Evolutionary conservation across 352 stramenopile genomes (phyloP), one percentile per base, ranked within the genome.

Genomic region (Phytophthora vignae): DNA sequence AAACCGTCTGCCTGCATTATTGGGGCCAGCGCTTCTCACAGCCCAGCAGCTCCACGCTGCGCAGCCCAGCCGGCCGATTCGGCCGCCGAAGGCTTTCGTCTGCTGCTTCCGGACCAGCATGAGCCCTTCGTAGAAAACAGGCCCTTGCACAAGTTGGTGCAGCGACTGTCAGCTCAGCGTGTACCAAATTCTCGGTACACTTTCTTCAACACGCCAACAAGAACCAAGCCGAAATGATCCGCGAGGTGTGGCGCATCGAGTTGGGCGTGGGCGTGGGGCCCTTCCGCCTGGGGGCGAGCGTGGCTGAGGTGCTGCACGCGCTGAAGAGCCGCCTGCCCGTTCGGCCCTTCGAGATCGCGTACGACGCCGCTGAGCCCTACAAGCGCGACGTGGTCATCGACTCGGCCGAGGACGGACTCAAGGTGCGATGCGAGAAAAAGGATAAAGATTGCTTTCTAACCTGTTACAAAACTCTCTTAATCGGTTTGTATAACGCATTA

Each of bases 161-260:
- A 33, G 29, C 29, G 10, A 10, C 29, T 42, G 33, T 42, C 25
- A 5, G 25, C 25, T 29, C 33, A 2, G 4, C 15, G 2, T 42
- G 59, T 65, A 67, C 48, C 60, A 55, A 6, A 67, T 60, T 60
- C 46, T 53, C 21, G 60, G 60, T 54, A 71, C 54, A 25, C 17
- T 14, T 71, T 64, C 55, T 71, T 63, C 63, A 63, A 63, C 49
- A 60, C 56, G 21, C 44, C 21, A 21, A n/a, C n/a, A n/a, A n/a
- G n/a, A n/a, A n/a, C n/a, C n/a, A n/a, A n/a, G n/a, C n/a, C n/a
- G n/a, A n/a, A 53, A 90, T 92, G 87, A 92, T 85, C 67, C 81
- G 85, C 38, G 83, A 95, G 69, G 84, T 96, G 53, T 96, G 90
- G 90, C 83, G 86, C 73, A 93, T 96, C 64, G 88, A 93, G 56